Conservation (phyloP, 371 early-diverging fungal genomes). For the Syncephalastrum monosporum region DNA sequence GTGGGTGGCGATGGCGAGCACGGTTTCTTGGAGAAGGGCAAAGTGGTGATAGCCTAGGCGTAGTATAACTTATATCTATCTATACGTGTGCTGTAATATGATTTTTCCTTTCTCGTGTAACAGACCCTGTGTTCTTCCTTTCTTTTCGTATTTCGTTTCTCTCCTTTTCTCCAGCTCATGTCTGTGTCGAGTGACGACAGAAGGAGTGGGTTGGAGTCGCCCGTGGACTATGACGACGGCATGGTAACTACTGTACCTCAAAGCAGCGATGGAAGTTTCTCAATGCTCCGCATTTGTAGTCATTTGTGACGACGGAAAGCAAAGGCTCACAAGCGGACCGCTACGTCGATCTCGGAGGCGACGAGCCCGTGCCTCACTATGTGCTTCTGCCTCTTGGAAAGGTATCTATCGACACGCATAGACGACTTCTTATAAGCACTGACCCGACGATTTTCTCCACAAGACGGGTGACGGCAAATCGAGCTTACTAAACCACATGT, state of each 20-base stretch:
- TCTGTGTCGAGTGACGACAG: too few species aligned
- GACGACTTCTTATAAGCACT: slow-evolving; percentile 12
- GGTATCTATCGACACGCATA: slow-evolving; percentile 10
- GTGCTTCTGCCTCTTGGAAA: slow-evolving; percentile 24
- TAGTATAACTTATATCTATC: slow-evolving; percentile 6
- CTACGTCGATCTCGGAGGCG: neutral
- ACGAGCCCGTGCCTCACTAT: slow-evolving; percentile 17
- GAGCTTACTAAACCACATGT: slow-evolving; percentile 46
- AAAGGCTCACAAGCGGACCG: too few species aligned
- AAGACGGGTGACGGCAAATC: slow-evolving; percentile 49
- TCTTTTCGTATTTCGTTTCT: neutral
- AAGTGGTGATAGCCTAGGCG: slow-evolving; percentile 33
- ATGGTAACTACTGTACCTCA: neutral
- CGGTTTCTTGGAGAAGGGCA: slow-evolving; percentile 47
- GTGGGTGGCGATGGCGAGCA: slow-evolving; percentile 20
- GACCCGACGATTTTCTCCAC: slow-evolving; percentile 13
- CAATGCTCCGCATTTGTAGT: too few species aligned
- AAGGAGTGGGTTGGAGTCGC: too few species aligned
- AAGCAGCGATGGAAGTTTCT: too few species aligned
- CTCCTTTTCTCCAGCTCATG: neutral
- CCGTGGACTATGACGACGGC: neutral
- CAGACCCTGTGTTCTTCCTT: slow-evolving; percentile 5
- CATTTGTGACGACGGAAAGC: too few species aligned
- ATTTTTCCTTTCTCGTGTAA: neutral
- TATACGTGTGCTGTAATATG: slow-evolving; percentile 2